These are phyloP conservation scores for Lactuca sativa DNA, from an alignment of 129 eudicot species.

Conservation along the genomic window DNA sequence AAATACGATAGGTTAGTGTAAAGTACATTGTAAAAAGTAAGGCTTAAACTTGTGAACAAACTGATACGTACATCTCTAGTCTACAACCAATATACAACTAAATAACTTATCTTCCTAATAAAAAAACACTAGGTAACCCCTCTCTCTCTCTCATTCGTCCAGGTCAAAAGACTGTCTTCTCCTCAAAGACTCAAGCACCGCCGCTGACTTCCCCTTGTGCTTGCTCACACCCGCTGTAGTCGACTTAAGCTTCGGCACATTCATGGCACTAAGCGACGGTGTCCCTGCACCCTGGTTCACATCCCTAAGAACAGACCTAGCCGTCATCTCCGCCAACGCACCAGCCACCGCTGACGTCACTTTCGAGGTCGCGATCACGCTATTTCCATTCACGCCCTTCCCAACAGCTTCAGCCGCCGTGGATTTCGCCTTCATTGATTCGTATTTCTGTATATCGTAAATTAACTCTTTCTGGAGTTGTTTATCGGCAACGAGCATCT, in stretches of 20 bases:
- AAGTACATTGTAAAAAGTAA: background rate
- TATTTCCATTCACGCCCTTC: conserved; percentile 30
- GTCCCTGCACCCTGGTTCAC: conserved; percentile 55
- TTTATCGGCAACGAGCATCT: conserved; percentile 80
- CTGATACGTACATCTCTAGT: background rate
- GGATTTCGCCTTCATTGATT: conserved; percentile 55
- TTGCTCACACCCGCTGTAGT: conserved; percentile 24
- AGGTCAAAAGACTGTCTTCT: conserved; percentile 77
- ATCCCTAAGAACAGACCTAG: conserved; percentile 76
- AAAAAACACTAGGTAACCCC: background rate
- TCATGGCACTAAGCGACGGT: conserved; percentile 73
- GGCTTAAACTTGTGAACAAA: background rate
- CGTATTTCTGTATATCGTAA: conserved; percentile 87
- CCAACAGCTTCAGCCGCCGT: conserved; percentile 75
- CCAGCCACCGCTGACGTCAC: conserved; percentile 77
- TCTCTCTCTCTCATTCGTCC: conserved; percentile 62
- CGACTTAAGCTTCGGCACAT: conserved; percentile 68
- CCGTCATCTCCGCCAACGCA: conserved; percentile 63
- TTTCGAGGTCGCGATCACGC: conserved; percentile 36
- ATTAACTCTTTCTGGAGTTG: conserved; percentile 87
- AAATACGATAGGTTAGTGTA: too few relatives aligned
- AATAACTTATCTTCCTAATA: background rate
- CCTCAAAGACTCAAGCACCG: conserved; percentile 76
- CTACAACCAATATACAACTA: background rate
- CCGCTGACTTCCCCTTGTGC: conserved; percentile 44